Percentiles rank a stretch among this genome's conserved stretches.
Conservation (phyloP, 179 eudicot genomes). For the Corrigiola litoralis region DNA sequence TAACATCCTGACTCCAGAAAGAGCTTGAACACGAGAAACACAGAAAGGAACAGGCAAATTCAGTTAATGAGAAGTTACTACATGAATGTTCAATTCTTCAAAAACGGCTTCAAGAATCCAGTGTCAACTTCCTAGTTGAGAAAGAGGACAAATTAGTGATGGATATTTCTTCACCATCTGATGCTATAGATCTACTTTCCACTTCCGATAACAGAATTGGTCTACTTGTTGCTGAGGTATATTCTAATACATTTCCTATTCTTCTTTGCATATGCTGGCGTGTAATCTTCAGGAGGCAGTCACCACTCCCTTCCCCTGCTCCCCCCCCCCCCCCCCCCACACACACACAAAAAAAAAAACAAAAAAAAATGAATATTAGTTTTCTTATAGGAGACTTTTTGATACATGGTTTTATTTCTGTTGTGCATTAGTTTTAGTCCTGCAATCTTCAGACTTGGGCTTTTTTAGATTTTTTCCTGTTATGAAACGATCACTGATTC, state of each 20-base stretch:
- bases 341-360: no score
- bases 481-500: no score
- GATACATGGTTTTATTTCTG: no score
- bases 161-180: conserved; percentile 56
- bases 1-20: conserved; percentile 38
- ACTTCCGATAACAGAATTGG: conserved; percentile 74
- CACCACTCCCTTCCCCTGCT: not conserved
- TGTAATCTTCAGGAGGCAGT: not conserved
- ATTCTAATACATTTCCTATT: conserved; percentile 5
- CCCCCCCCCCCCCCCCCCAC: no score
- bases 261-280: not conserved
- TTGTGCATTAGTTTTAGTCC: no score
- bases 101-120: conserved; percentile 72
- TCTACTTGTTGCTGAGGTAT: conserved; percentile 86
- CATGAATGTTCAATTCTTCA: conserved; percentile 67
- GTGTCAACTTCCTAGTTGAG: conserved; percentile 48
- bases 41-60: conserved; percentile 40
- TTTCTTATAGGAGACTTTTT: no score
- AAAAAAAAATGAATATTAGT: no score
- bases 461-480: no score
- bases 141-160: conserved; percentile 60
- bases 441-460: no score
- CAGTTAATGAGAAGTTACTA: conserved; percentile 55
- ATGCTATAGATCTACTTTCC: conserved; percentile 53
- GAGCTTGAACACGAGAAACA: conserved; percentile 55